Evolutionary conservation across 2,329 filamentous ascomycete genomes (phyloP).

Genomic region (Fusarium papillatum): DNA sequence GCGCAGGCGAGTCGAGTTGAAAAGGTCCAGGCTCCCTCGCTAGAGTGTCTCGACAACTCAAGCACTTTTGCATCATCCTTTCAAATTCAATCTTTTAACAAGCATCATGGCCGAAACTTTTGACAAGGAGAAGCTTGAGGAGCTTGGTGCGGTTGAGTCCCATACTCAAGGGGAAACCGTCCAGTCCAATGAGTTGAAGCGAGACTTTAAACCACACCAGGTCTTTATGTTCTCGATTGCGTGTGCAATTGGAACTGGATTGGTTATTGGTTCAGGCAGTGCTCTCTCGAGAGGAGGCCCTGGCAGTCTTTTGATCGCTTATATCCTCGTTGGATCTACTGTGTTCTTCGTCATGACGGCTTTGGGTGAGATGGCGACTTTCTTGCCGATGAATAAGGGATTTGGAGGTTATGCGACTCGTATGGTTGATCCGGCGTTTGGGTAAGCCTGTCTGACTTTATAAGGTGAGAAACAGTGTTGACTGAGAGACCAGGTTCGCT

Average conservation of each 20-base stretch:
- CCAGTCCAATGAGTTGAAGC: constrained; percentile 17
- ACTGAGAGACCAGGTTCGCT: constrained; percentile 48
- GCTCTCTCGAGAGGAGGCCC: constrained; percentile 62
- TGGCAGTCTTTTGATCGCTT: constrained; percentile 54
- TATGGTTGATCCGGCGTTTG: constrained; percentile 48
- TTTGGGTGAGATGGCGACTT: constrained; percentile 51
- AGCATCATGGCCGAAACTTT: neutral
- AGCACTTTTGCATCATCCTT: neutral
- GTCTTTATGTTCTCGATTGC: constrained; percentile 55
- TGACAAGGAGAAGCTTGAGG: neutral
- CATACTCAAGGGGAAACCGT: neutral
- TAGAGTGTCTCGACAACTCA: neutral
- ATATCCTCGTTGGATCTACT: constrained; percentile 59
- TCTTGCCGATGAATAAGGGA: constrained; percentile 44
- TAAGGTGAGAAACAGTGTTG: neutral
- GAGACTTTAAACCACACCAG: constrained; percentile 45
- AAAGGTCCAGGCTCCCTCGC: neutral
- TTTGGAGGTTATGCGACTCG: constrained; percentile 47
- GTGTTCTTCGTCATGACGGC: constrained; percentile 69
- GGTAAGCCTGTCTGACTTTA: constrained; percentile 15
- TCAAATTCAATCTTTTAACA: neutral
- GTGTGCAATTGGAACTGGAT: constrained; percentile 53
- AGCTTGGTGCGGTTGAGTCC: neutral
- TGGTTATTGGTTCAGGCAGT: constrained; percentile 66
- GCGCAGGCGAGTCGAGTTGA: neutral